Conservation (phyloP, 2,329 filamentous ascomycete genomes). For the Emmonsiellopsis sp. region DNA sequence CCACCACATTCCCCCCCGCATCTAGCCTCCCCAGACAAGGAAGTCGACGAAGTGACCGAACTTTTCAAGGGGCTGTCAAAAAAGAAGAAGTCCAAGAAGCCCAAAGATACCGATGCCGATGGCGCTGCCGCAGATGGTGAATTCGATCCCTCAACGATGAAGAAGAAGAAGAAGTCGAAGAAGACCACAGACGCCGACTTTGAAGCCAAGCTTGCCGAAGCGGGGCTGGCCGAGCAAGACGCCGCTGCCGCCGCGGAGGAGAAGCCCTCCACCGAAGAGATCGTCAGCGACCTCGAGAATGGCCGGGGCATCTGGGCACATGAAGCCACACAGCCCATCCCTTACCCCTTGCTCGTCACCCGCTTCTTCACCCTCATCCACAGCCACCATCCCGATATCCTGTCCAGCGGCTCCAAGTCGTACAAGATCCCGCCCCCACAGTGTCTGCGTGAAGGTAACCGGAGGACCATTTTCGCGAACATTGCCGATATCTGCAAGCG, state of each 20-base stretch:
- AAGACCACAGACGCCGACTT: constrained; percentile 53
- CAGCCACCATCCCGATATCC: constrained; percentile 93
- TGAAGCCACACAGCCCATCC: constrained; percentile 66
- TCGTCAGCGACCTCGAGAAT: constrained; percentile 63
- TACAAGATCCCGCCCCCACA: constrained; percentile 99
- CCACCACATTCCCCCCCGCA: constrained; percentile 36
- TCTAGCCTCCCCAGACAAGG: constrained; percentile 41
- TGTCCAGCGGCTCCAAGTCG: constrained; percentile 77
- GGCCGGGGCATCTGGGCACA: constrained; percentile 89
- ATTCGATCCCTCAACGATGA: constrained; percentile 62
- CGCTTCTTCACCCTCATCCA: constrained; percentile 93
- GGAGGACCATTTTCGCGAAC: constrained; percentile 99
- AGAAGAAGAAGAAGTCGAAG: constrained; percentile 69
- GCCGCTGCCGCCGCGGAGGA: constrained; percentile 47
- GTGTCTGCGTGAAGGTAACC: constrained; percentile 98
- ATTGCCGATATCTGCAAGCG: constrained; percentile 97
- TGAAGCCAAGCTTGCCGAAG: constrained; percentile 56
- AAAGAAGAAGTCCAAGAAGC: constrained; percentile 59
- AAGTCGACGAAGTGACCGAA: constrained; percentile 56
- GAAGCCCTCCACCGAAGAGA: constrained; percentile 46
- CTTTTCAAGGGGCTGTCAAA: constrained; percentile 63
- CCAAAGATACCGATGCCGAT: constrained; percentile 48
- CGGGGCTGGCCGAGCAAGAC: constrained; percentile 49
- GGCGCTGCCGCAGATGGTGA: constrained; percentile 45
- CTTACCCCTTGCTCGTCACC: constrained; percentile 73